A percentile compares a stretch with the other conserved stretches of the same genome.
These are phyloP conservation scores for Uronychia binucleata DNA, from an alignment of 73 alveolate species.

Conservation along the genomic window DNA sequence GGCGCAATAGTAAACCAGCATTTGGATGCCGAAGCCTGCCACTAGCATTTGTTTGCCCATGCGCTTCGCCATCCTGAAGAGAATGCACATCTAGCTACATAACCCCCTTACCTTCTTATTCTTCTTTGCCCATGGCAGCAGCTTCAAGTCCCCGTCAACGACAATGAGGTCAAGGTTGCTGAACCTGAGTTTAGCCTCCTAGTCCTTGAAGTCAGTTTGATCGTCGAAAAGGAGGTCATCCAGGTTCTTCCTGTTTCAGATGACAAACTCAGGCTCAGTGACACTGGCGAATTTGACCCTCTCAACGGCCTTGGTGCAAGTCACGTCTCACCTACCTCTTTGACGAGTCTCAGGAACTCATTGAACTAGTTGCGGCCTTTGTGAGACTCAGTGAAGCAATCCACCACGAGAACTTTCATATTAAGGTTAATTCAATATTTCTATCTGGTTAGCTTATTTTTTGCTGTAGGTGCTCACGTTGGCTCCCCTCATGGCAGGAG, in stretches of 20 bases:
- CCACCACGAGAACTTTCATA: conserved; percentile 62
- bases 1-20: conserved; percentile 80
- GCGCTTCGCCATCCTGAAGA: conserved; percentile 19
- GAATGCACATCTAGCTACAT: neutral
- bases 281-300: conserved; percentile 6
- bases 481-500: conserved; percentile 17
- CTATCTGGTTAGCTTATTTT: neutral
- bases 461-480: neutral
- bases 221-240: conserved; percentile 74
- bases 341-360: conserved; percentile 20
- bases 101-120: conserved; percentile 25
- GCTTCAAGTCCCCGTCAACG: conserved; percentile 85
- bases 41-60: conserved; percentile 76
- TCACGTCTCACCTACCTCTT: no score
- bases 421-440: neutral
- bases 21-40: conserved; percentile 80
- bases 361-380: conserved; percentile 33
- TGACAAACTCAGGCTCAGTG: conserved; percentile 15
- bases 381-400: conserved; percentile 27
- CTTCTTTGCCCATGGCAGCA: conserved; percentile 87
- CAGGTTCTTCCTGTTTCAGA: conserved; percentile 2
- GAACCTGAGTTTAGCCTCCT: conserved; percentile 70
- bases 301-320: conserved; percentile 4
- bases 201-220: conserved; percentile 30
- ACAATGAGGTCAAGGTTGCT: conserved; percentile 84